Evolutionary conservation across 805 yeast species (phyloP), one percentile per base, ranked within the genome.

Genomic region (Saccharomyces paradoxus): DNA sequence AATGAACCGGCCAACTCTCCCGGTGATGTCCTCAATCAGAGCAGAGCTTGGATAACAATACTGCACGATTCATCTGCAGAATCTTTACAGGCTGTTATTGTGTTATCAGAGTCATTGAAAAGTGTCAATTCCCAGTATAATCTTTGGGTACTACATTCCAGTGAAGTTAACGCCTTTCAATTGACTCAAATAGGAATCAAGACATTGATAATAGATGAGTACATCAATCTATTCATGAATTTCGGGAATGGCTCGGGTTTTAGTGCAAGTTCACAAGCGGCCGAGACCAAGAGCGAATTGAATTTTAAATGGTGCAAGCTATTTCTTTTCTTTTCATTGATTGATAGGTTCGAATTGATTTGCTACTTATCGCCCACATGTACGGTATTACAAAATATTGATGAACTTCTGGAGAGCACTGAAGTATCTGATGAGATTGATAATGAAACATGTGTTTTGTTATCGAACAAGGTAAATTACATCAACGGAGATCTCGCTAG

Each of bases 381-480:
- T 28, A 53, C 67, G 60, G 60, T 67, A 4, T 49, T 63, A 21
- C 59, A 63, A 41, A 68, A 67, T 51, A 60, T 66, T 26, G 72
- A 69, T 51, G 71, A 67, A 50, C 59, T 69, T 31, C 55, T 69
- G 27, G 61, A 58, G 4, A 56, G 58, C 14, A 57, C 59, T 22
- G 66, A 62, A 46, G 60, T 68, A 6, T 55, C 60, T 46, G 58
- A 61, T 27, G 70, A 68, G 52, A 67, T 69, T 37, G 73, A 69
- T 54, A 69, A 69, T 52, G 73, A 69, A 53, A 69, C 71, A 0
- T 69, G 72, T 54, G 70, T 69, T 1, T 51, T 69, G 47, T 57
- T 69, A 32, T 62, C 67, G n/a, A 68, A 68, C 54, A 29, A 49
- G 44, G 44, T 17, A 6, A 37, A 37, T 37, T 17, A 37, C 4